Base-by-base conservation (phyloP, 306 rosid genomes). In the Sicyos edulis region DNA sequence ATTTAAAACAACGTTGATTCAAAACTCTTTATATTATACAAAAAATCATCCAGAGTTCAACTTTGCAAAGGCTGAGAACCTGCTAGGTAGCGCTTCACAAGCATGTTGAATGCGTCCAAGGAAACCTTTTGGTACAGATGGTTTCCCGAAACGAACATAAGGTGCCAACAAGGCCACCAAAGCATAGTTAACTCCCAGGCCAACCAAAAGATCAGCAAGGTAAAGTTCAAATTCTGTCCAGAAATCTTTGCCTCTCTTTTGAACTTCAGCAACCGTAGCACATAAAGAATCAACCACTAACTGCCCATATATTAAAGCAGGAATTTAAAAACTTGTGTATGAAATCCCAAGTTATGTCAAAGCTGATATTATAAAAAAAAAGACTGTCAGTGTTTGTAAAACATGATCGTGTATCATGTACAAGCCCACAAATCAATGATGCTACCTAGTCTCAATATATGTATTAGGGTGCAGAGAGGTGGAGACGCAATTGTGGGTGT, bases 211-310 rank as follows among this genome's bases (percentile, higher is more conserved):
- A 70, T 83, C 87, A 17, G 87, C 87, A 47, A 80, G 80, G 63
- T 80, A 83, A 74, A 83, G 68, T 77, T 83, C 87, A 78, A 83
- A 83, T 72, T 83, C 87, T 68, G 82, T 71, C 87, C 87, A 80
- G 74, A 83, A 83, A 73, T 83, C 82, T 78, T 83, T 80, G 76
- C 87, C 87, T 75, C 87, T 78, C 78, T 83, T 80, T 75, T 83
- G 87, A 72, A 80, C 84, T 80, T 83, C 84, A 54, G 87, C 84
- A 51, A 81, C 80, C 5, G 86, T 80, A 63, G 82, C 79, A 80
- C 96, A 92, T 73, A 85, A 79, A 63, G 96, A 82, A 81, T 92
- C 96, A 76, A 92, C 88, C 74, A 92, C 83, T 5, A 92, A 90
- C 96, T 92, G 92, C 76, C 60, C 64, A 61, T 61, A 74, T 24